A percentile compares a stretch with the other conserved stretches of the same genome.
These are phyloP conservation scores for Boechera stricta DNA, from an alignment of 345 rosid species.

Conservation along the genomic window DNA sequence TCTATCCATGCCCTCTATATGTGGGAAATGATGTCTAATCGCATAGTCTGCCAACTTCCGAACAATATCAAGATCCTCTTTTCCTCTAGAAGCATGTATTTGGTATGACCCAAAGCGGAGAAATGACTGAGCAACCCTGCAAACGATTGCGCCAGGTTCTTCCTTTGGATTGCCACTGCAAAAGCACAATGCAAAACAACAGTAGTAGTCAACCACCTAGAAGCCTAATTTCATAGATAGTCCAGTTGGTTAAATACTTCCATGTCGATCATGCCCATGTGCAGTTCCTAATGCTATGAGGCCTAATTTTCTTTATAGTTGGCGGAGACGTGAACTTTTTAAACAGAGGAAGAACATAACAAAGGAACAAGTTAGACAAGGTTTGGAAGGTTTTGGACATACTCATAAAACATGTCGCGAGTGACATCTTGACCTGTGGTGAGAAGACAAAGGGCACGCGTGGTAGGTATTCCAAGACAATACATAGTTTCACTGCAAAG, in stretches of 20 bases:
- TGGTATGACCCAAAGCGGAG: slow-evolving; percentile 94
- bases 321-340: background rate
- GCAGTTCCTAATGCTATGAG: background rate
- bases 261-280: background rate
- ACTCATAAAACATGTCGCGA: slow-evolving; percentile 99
- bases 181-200: slow-evolving; percentile 13
- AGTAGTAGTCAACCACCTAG: slow-evolving; percentile 18
- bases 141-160: slow-evolving; percentile 94
- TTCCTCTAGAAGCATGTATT: slow-evolving; percentile 87
- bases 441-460: slow-evolving; percentile 93
- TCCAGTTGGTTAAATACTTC: background rate
- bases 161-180: slow-evolving; percentile 96
- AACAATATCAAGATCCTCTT: slow-evolving; percentile 85
- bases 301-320: background rate
- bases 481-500: slow-evolving; percentile 97
- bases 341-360: background rate
- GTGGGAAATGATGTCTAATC: slow-evolving; percentile 85
- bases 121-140: slow-evolving; percentile 91
- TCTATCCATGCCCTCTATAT: slow-evolving; percentile 75
- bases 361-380: slow-evolving; percentile 9
- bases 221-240: background rate
- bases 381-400: slow-evolving; percentile 49
- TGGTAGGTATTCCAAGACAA: slow-evolving; percentile 91
- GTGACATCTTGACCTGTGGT: slow-evolving; percentile 89
- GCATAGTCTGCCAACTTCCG: slow-evolving; percentile 89